phyloP scores from a whole-genome alignment of 2,329 filamentous ascomycete species.

The Helminthosporium solani region DNA sequence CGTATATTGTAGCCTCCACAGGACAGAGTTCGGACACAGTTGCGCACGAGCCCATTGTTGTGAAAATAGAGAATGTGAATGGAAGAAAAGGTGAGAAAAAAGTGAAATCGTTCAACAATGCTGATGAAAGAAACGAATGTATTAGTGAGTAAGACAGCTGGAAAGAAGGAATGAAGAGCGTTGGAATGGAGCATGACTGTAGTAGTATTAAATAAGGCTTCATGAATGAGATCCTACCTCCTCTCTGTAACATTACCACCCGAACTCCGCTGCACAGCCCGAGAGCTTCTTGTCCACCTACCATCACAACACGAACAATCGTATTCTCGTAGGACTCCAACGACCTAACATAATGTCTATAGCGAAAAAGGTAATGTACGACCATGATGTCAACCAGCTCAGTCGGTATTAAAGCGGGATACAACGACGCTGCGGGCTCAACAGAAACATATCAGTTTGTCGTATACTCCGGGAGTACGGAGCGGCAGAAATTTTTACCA shows the following conservation, averaged over 20 bases:
- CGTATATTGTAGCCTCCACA: constrained; percentile 51
- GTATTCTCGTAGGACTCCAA: not conserved
- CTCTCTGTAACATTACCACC: not conserved
- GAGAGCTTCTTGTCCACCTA: not conserved
- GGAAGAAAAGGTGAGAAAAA: not conserved
- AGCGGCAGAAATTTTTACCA: no score
- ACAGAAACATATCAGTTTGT: no score
- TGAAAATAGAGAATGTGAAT: no score
- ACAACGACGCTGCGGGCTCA: no score
- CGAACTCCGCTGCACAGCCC: not conserved
- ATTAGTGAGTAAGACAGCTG: not conserved
- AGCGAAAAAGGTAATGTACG: no score
- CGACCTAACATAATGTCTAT: no score
- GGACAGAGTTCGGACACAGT: constrained; percentile 36
- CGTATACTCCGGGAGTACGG: no score
- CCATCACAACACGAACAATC: not conserved
- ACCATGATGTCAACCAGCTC: no score
- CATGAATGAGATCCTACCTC: not conserved
- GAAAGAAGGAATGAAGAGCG: not conserved
- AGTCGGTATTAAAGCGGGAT: no score
- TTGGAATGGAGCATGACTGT: not conserved
- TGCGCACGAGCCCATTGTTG: no score
- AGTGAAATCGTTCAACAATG: not conserved
- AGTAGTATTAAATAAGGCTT: not conserved
- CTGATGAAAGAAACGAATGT: not conserved